A percentile compares a stretch with the other conserved stretches of the same genome.
These are phyloP conservation scores for Alternaria arbusti DNA, from an alignment of 2,329 filamentous ascomycete genomes.

Conservation along the genomic window DNA sequence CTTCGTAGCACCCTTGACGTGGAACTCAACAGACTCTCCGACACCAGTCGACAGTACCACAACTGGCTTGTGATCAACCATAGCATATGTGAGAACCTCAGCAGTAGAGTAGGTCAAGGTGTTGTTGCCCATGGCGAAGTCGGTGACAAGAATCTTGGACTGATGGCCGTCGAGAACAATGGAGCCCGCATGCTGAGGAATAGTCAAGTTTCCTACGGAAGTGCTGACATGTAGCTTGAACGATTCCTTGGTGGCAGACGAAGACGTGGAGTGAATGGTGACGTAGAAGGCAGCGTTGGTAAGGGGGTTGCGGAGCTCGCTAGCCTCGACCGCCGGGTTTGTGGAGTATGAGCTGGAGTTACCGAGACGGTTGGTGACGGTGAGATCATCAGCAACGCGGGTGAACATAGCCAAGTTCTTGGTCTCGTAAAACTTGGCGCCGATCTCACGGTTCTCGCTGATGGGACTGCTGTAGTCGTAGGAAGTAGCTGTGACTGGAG, in stretches of 20 bases:
- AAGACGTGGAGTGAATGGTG: slow-evolving; percentile 61
- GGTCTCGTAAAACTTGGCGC: slow-evolving; percentile 67
- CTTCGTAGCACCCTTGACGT: slow-evolving; percentile 44
- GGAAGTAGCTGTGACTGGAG: slow-evolving; percentile 64
- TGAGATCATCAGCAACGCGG: slow-evolving; percentile 62
- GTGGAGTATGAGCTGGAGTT: slow-evolving; percentile 60
- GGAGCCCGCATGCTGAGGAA: slow-evolving; percentile 58
- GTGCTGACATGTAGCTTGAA: slow-evolving; percentile 65
- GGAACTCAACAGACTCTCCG: slow-evolving; percentile 52
- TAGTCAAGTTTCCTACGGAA: slow-evolving; percentile 60
- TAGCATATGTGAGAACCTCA: slow-evolving; percentile 57
- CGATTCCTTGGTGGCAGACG: slow-evolving; percentile 57
- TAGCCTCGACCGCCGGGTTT: slow-evolving; percentile 60
- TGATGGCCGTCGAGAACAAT: slow-evolving; percentile 66
- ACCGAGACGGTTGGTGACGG: slow-evolving; percentile 59
- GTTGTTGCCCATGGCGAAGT: slow-evolving; percentile 62
- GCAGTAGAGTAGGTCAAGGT: slow-evolving; percentile 62
- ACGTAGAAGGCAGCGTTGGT: slow-evolving; percentile 67
- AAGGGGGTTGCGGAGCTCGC: slow-evolving; percentile 65
- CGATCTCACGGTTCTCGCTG: slow-evolving; percentile 63
- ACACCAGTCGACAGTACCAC: slow-evolving; percentile 49
- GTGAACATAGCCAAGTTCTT: slow-evolving; percentile 68
- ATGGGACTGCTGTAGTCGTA: slow-evolving; percentile 71
- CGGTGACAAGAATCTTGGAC: slow-evolving; percentile 67
- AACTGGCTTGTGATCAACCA: slow-evolving; percentile 46